A percentile compares a stretch with the other conserved stretches of the same genome.
phyloP scores from a whole-genome alignment of 208 protist species.

The Acanthamoeba lenticulata region DNA sequence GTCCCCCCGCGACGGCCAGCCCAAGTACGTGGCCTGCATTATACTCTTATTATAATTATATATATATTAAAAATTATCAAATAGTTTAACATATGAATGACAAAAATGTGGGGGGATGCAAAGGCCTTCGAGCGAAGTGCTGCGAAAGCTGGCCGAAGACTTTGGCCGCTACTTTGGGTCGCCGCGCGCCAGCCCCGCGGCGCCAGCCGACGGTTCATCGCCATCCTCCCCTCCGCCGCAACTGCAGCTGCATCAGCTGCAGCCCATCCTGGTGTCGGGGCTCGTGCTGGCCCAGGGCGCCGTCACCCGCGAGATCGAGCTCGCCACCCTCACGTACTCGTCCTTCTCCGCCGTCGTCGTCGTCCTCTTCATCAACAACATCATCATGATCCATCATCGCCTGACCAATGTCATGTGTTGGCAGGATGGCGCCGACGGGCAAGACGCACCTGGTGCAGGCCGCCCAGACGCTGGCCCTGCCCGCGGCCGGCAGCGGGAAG shows the following conservation, averaged over 20 bases:
- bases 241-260: too few relatives aligned
- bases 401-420: not conserved
- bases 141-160: not conserved
- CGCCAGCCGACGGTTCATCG: too few relatives aligned
- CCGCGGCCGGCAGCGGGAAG: not conserved
- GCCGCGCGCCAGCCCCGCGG: too few relatives aligned
- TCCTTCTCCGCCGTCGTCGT: not conserved
- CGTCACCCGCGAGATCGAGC: not conserved
- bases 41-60: too few relatives aligned
- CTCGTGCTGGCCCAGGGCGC: not conserved
- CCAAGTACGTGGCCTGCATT: not conserved
- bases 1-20: not conserved
- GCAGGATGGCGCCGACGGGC: not conserved
- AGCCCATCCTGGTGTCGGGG: not conserved
- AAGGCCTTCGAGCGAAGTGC: not conserved
- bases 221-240: too few relatives aligned
- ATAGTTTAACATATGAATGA: too few relatives aligned
- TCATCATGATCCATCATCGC: too few relatives aligned
- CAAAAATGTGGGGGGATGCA: not conserved
- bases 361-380: not conserved
- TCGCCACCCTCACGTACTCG: not conserved
- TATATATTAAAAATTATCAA: too few relatives aligned
- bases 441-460: not conserved
- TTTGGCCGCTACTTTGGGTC: too few relatives aligned
- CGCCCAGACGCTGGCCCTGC: not conserved